Evolutionary conservation across 441 rosid species (phyloP).

Genomic region (Jatropha podagrica): DNA sequence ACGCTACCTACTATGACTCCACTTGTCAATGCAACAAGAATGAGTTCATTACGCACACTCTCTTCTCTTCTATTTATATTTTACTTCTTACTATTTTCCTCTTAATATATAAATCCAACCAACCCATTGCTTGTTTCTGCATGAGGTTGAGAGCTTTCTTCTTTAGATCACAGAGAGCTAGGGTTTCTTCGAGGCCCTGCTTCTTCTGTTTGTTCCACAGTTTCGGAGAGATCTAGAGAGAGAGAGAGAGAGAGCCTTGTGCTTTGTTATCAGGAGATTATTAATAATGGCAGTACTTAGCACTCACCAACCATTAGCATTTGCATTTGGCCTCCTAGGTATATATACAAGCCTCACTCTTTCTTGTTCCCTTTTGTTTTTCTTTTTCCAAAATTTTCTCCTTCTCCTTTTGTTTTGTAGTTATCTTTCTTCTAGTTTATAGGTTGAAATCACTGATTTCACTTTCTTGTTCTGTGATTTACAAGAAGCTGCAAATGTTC

Average conservation of each 20-base stretch:
- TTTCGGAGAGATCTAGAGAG: not conserved
- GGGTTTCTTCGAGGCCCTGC: conserved; percentile 40
- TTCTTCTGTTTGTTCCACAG: not conserved
- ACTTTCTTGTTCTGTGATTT: no score
- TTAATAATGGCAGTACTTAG: conserved; percentile 31
- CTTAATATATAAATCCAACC: not conserved
- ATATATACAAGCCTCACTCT: conserved; percentile 14
- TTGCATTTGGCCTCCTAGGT: conserved; percentile 76
- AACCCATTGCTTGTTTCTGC: conserved; percentile 18
- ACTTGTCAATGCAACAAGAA: conserved; percentile 67
- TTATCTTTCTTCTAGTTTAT: not conserved
- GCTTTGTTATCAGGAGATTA: conserved; percentile 9
- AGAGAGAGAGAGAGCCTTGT: not conserved
- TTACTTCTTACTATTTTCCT: not conserved
- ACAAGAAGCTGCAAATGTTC: no score
- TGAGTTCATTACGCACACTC: conserved; percentile 45
- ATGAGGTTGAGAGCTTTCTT: conserved; percentile 12
- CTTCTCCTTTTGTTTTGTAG: not conserved
- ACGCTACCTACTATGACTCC: conserved; percentile 59
- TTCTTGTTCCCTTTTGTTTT: not conserved
- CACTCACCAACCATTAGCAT: conserved; percentile 34
- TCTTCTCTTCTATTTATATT: not conserved
- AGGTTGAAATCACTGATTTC: not conserved
- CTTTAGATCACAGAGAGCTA: conserved; percentile 26
- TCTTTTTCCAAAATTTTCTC: not conserved